Percentiles rank a stretch among this genome's conserved stretches.
Evolutionary conservation across 331 rosid genomes (phyloP).

Genomic region (Dryas integrifolia): DNA sequence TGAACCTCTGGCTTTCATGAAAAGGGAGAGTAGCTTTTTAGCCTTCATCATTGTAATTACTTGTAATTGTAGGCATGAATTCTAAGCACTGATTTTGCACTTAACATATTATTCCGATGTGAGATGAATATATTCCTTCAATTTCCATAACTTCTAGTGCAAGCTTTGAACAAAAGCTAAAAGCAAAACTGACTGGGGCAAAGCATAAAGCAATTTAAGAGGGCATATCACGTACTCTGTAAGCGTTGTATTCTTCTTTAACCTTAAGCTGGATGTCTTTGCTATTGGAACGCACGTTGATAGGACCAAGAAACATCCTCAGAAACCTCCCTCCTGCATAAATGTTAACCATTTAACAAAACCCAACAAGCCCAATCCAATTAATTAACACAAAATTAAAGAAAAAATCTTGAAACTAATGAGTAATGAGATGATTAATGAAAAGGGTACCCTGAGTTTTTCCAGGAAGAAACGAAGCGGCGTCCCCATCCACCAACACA

Average conservation of each 20-base stretch:
- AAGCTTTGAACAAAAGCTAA: background rate
- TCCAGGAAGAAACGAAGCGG: conserved; percentile 74
- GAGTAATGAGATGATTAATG: background rate
- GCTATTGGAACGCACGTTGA: conserved; percentile 80
- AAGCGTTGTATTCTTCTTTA: conserved; percentile 95
- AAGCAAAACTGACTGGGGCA: background rate
- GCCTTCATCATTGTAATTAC: background rate
- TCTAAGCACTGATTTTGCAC: background rate
- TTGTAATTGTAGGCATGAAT: background rate
- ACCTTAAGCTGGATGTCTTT: conserved; percentile 92
- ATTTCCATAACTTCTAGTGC: background rate
- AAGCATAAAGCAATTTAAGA: background rate
- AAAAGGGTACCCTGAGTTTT: conserved; percentile 53
- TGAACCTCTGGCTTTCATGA: background rate
- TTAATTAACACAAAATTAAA: background rate
- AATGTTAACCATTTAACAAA: background rate
- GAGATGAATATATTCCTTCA: background rate
- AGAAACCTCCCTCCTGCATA: conserved; percentile 58
- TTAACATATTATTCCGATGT: background rate
- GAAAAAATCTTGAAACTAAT: background rate
- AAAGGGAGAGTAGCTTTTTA: background rate
- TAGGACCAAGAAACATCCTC: conserved; percentile 98
- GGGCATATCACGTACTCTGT: conserved; percentile 51
- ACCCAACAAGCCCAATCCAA: conserved; percentile 1
- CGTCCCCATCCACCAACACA: conserved; percentile 75